Base-by-base conservation (phyloP, 768 basidiomycete species). In the Mrakia gelida region DNA sequence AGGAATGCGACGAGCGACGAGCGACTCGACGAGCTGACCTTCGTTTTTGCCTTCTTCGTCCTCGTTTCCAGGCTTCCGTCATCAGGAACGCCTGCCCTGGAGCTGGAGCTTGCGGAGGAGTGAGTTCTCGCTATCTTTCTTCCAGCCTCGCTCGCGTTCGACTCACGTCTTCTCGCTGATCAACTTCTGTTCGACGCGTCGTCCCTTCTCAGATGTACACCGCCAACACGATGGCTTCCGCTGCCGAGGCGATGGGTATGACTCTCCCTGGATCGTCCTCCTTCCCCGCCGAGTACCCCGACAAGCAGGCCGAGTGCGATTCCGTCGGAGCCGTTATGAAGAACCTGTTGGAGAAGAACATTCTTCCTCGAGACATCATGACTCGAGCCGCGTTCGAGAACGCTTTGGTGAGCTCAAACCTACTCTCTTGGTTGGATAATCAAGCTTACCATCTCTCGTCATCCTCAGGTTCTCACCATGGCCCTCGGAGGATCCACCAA, bases 401-500 rank as follows among this genome's bases (percentile, higher is more conserved):
- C 85, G 96, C 97, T 6, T 95, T 98, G 89, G 96, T 93, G 38
- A 73, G 85, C 71, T 83, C n/a, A n/a, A n/a, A n/a, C 81, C 71
- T 67, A 8, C 28, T 49, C 73, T 62, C 18, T 63, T 56, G n/a
- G n/a, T n/a, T n/a, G n/a, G n/a, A n/a, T n/a, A n/a, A n/a, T n/a
- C n/a, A n/a, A n/a, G n/a, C n/a, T n/a, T n/a, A n/a, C n/a, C n/a
- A n/a, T n/a, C n/a, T n/a, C 4, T 38, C 38, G 38, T 38, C 38
- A 3, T 3, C 38, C 38, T 8, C 81, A 97, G 95, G 92, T 94
- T 30, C 86, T 99, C 72, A 95, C 93, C 38, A 96, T 99, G 92
- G 91, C 95, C 81, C 90, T 99, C 56, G 97, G 97, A 63, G 97
- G 97, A 41, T 98, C 95, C 26, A 98, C 97, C 43, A 98, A 98